Evolutionary conservation across 2,329 filamentous ascomycete genomes (phyloP), one percentile per base, ranked within the genome.

Genomic region (Aspergillus sergii): DNA sequence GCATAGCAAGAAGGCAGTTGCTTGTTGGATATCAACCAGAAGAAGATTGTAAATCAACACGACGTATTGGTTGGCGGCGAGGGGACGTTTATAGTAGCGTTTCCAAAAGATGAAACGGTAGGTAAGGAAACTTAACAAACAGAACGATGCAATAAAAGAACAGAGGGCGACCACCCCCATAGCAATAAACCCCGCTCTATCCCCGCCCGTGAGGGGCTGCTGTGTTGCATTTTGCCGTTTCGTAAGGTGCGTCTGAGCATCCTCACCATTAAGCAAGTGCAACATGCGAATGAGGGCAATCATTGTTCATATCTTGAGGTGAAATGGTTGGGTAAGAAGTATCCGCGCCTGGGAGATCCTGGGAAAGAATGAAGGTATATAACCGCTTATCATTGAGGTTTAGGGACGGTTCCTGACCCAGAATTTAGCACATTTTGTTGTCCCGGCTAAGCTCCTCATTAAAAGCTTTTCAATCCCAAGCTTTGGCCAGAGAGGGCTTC

Each of bases 31-130:
- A 70, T 84, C 82, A n/a, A 81, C 81, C 5, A 84, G 68, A 7
- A 84, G 75, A 8, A 85, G 75, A 63, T 84, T 84, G 72, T 82
- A 84, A 68, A 84, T 84, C 54, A 85, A 77, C 23, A 84, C 73
- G 48, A 84, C 77, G 58, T 82, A 84, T 73, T 85, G 83, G 66
- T 85, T 85, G 69, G 83, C 79, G 21, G 80, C 79, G 41, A 84
- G 79, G 51, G 81, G 80, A 63, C 78, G 74, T 59, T 79, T 79
- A 66, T 83, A 82, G 64, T 82, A 79, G 61, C 74, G 78, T 41
- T 79, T 73, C 82, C 82, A 85, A 64, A 78, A 80, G 34, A 84
- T 73, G 53, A 85, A 73, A 23, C 82, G 80, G 65, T 83, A 80
- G 6, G 82, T 83, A 66, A 85, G 78, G 72, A 82, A 83, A 32